Base-by-base conservation (phyloP, 2,329 filamentous ascomycete species). In the Lecanicillium sp. region DNA sequence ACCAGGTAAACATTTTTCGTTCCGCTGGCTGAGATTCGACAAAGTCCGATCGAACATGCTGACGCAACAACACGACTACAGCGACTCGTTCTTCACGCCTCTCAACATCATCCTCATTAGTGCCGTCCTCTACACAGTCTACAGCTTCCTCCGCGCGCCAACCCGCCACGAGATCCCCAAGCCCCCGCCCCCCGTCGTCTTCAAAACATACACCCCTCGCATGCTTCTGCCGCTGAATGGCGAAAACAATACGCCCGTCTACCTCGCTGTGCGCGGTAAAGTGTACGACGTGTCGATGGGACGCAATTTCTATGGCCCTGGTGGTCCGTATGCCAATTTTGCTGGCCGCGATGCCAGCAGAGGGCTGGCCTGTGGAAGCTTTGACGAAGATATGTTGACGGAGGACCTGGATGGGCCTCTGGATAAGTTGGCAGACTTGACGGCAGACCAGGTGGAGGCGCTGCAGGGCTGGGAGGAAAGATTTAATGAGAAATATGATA, bases 281-380 rank as follows among this genome's bases (percentile, higher is more conserved):
- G 82, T 96, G 46, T 96, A 95, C 58, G 92, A 98, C 58, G 90
- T 96, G 17, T 79, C 81, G 0, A 67, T 79, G 12, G 90, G 92
- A 17, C 78, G 83, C 54, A 89, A 94, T 68, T 96, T 96, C 63
- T 98, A 98, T 65, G 92, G 92, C 4, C 92, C 92, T 15, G 89
- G 88, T 11, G 90, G 90, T 0, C 88, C 90, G 2, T 98, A 98
- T 61, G 81, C 82, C 60, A 96, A 96, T 67, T 98, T 98, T 57
- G 92, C 92, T 1, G 92, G 92, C 1, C 72, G 89, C 29, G 92
- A 98, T 62, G 92, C 92, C 15, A 87, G 78, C 47, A 75, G 90
- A 37, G 92, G 92, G 1, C 66, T 98, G 43, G 90, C 92, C 1
- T 85, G 78, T 60, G 86, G 89, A 43, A 94, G 86, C 65, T 96